phyloP scores from a whole-genome alignment of 2,329 filamentous ascomycete genomes.

The Colletotrichum gloeosporioides region DNA sequence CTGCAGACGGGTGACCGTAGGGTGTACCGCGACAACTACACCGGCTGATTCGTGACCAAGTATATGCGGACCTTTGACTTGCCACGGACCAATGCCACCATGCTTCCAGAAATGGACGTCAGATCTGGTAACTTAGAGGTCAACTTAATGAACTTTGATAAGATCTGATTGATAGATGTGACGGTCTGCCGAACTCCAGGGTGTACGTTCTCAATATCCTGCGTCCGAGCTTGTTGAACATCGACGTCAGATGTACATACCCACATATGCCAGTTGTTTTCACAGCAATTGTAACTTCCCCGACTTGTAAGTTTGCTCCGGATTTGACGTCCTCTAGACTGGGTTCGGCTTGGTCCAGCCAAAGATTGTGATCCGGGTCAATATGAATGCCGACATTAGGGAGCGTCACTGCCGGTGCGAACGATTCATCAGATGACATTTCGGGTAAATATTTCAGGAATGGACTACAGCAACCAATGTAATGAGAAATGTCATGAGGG shows the following conservation, averaged over 20 bases:
- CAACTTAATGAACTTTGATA: not conserved
- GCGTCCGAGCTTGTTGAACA: not conserved
- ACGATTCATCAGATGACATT: not conserved
- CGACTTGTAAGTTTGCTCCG: conserved; percentile 72
- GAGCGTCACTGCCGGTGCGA: not conserved
- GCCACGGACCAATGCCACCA: conserved; percentile 95
- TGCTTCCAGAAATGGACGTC: conserved; percentile 98
- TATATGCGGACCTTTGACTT: conserved; percentile 86
- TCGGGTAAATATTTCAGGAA: not conserved
- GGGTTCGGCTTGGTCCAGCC: conserved; percentile 81
- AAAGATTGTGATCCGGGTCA: conserved; percentile 92
- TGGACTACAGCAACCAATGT: not conserved
- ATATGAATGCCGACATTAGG: conserved; percentile 95
- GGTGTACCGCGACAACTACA: conserved; percentile 79
- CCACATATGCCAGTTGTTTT: conserved; percentile 97
- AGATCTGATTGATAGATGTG: not conserved
- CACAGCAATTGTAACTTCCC: conserved; percentile 87
- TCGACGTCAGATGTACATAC: conserved; percentile 43
- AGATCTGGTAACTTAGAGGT: conserved; percentile 59
- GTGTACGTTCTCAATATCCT: not conserved
- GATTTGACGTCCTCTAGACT: conserved; percentile 75
- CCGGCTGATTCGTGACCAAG: conserved; percentile 94
- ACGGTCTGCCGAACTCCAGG: not conserved
- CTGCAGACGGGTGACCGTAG: conserved; percentile 78
- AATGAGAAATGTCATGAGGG: not conserved